A percentile compares a stretch with the other conserved stretches of the same genome.
Evolutionary conservation across 2,329 filamentous ascomycete species (phyloP).

Genomic region (Chalara sp.): DNA sequence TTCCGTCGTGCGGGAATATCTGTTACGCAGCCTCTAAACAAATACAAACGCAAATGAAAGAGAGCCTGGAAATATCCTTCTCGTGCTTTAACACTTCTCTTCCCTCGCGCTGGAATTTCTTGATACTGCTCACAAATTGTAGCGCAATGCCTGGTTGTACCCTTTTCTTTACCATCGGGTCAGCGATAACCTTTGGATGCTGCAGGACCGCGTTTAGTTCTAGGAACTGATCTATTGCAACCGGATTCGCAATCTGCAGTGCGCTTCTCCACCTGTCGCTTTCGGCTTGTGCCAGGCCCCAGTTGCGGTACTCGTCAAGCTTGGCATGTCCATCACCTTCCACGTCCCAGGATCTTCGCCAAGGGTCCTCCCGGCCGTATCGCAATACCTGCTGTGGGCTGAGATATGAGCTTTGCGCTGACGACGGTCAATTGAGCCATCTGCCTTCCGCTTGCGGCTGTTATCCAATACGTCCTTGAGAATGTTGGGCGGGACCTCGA

Average conservation of each 20-base stretch:
- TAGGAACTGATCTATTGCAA: conserved; percentile 13
- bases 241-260: conserved; percentile 5
- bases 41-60: neutral
- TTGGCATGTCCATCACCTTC: conserved; percentile 10
- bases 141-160: conserved; percentile 10
- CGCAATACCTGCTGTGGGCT: conserved; percentile 1
- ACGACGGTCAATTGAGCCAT: conserved; percentile 10
- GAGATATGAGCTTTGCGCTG: conserved; percentile 10
- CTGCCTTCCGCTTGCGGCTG: conserved; percentile 16
- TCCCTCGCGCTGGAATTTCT: conserved; percentile 1
- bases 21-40: neutral
- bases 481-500: conserved; percentile 16
- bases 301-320: conserved; percentile 14
- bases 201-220: conserved; percentile 12
- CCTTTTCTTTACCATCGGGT: conserved; percentile 11
- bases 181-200: conserved; percentile 9
- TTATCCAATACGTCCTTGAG: conserved; percentile 16
- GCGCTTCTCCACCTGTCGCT: conserved; percentile 12
- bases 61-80: too few species aligned
- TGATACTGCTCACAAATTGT: conserved; percentile 8
- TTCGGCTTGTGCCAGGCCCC: conserved; percentile 9
- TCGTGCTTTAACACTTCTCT: too few species aligned
- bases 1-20: conserved; percentile 2
- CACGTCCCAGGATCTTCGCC: conserved; percentile 1
- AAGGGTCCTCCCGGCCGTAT: conserved; percentile 2